Evolutionary conservation across 371 early-diverging fungal genomes (phyloP), one percentile per base, ranked within the genome.

Genomic region (Mortierella sp.): DNA sequence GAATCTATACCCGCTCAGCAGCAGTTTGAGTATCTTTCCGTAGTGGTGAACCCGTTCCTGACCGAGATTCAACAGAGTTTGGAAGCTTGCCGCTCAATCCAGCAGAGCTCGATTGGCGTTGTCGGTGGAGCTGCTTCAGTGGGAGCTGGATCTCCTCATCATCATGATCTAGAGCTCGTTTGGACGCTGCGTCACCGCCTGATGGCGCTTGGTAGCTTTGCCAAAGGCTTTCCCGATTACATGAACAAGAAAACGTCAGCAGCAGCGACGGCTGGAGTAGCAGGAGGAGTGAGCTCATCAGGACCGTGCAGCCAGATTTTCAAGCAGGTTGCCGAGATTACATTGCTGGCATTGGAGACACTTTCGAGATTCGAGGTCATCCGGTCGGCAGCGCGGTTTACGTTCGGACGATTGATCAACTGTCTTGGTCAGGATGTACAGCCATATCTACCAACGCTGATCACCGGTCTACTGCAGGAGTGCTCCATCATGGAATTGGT

Each of bases 181-280:
- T 89, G 41, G 85, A 88, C 62, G 50, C 71, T 95, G 44, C 91
- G 92, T 72, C 96, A 95, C 79, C 86, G 91, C 28, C 84, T 97
- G 39, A 89, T 89, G 75, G 95, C 97, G 1, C 86, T 96, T 41
- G 98, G 97, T 43, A 90, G 92, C 55, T 86, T 97, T 21, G 89
- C 90, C 30, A 95, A 95, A 81, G 91, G 94, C n/a, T 95, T 95
- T 82, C 95, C 96, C 6, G 90, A 93, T 43, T 82, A 86, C 34
- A 66, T 79, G 47, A 84, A 82, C 46, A 75, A 75, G 70, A 75
- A 63, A 26, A 47, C 37, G 0, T 31, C 55, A 72, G 70, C 43
- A 6, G 37, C 60, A 30, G 79, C 79, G 21, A 72, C 80, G 5
- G 68, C 64, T 50, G 83, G 28, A 15, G 44, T 31, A 9, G 31